Evolutionary conservation across 176 grass and related monocot species (phyloP), one percentile per base, ranked within the genome.

Genomic region (Bonia amplexicaulis): DNA sequence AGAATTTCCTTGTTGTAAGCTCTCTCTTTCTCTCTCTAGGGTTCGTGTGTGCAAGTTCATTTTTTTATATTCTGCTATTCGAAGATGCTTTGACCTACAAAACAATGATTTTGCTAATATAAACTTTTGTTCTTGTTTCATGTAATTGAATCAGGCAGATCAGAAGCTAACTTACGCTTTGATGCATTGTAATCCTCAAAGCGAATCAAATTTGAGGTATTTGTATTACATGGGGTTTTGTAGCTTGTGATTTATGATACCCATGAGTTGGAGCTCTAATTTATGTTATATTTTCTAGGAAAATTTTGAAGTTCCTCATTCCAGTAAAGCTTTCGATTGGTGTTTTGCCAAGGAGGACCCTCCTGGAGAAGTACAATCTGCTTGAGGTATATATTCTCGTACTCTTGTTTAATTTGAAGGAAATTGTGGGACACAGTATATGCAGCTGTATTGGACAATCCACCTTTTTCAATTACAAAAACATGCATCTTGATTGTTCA

Each of bases 261-360:
- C 3, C 42, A 23, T 53, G 11, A 82, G n/a, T 78, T 58, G 49
- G 5, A 20, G 83, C 35, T 77, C 44, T 89, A 64, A 88, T 45
- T 51, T 66, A 58, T 90, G 23, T 52, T 82, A 20, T 51, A 64
- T 82, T 84, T 91, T 85, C 9, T 85, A 96, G 93, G 90, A 92
- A 84, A 88, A 92, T 99, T 88, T 87, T 99, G 82, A 99, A 99
- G 81, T 99, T 96, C 84, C 90, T 99, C 62, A 77, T 99, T 72
- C 97, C 92, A 1, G 91, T 99, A 67, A 99, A 99, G 93, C 78
- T 99, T 80, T 99, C 93, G 80, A 85, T 99, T 78, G 93, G 97
- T 76, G 86, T 96, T 66, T 84, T 99, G 46, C 92, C 93, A 64
- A 92, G 84, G 87, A 90, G 86, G 55, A 82, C 73, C 2, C 88